These are phyloP conservation scores for Plasmodium adleri DNA, from an alignment of 169 alveolate genomes.

Conservation along the genomic window DNA sequence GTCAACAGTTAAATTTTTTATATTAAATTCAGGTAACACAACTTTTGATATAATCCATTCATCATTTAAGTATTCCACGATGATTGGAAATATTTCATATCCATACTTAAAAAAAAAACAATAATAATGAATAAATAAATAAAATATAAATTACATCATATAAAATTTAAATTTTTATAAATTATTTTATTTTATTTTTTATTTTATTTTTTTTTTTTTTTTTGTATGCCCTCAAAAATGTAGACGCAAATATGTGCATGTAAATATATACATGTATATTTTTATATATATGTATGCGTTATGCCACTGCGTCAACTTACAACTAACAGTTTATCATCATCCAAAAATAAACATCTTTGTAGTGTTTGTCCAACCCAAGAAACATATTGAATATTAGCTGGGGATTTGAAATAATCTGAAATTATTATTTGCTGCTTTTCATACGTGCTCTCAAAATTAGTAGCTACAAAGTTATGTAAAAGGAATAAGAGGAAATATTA, in stretches of 20 bases:
- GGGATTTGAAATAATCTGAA: constrained; percentile 32
- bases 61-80: constrained; percentile 28
- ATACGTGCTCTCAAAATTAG: constrained; percentile 31
- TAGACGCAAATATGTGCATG: background rate
- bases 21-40: constrained; percentile 54
- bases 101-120: constrained; percentile 48
- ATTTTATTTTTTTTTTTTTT: background rate
- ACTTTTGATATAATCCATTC: constrained; percentile 66
- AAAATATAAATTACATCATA: background rate
- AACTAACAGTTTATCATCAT: constrained; percentile 39
- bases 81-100: constrained; percentile 63
- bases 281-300: background rate
- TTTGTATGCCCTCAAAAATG: background rate
- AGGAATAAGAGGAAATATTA: background rate
- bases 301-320: constrained; percentile 9
- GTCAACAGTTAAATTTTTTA: constrained; percentile 64
- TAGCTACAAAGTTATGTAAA: constrained; percentile 22
- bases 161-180: background rate
- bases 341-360: constrained; percentile 49
- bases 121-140: background rate
- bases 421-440: constrained; percentile 68
- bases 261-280: background rate
- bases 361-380: constrained; percentile 72
- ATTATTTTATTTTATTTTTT: background rate
- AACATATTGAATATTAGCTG: constrained; percentile 34